Evolutionary conservation across 352 stramenopile species (phyloP).

Genomic region (Phytophthora hybrid): DNA sequence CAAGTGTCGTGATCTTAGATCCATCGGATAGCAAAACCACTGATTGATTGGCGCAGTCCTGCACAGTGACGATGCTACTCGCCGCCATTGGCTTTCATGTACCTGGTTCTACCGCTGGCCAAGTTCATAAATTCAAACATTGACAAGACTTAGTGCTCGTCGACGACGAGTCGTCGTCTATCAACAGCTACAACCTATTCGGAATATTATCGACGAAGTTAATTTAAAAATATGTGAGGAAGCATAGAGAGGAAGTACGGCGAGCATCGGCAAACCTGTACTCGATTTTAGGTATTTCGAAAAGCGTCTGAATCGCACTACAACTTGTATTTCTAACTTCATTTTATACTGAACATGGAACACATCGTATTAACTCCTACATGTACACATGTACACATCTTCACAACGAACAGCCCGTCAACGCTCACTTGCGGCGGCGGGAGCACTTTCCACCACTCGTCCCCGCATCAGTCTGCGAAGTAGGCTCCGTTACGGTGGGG

Average conservation of each 20-base stretch:
- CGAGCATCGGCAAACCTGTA: too few species aligned
- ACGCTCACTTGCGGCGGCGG: conserved; percentile 35
- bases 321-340: not conserved
- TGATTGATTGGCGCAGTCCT: conserved; percentile 13
- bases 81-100: conserved; percentile 31
- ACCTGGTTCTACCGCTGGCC: conserved; percentile 47
- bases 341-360: conserved; percentile 6
- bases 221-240: conserved; percentile 3
- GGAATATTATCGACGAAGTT: too few species aligned
- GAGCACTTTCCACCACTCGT: conserved; percentile 34
- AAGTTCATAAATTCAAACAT: conserved; percentile 47
- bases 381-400: not conserved
- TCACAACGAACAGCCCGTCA: not conserved
- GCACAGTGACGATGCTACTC: conserved; percentile 12
- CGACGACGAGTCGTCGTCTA: too few species aligned
- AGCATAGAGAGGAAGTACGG: too few species aligned
- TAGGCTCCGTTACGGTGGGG: conserved; percentile 23
- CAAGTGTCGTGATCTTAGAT: conserved; percentile 1
- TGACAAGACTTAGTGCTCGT: conserved; percentile 52
- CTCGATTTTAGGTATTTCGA: not conserved
- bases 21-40: conserved; percentile 6
- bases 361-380: not conserved
- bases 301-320: not conserved
- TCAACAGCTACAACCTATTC: conserved; percentile 49
- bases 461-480: conserved; percentile 10